Evolutionary conservation across 495 filamentous ascomycete genomes (phyloP).

Genomic region (Neurospora sp.): DNA sequence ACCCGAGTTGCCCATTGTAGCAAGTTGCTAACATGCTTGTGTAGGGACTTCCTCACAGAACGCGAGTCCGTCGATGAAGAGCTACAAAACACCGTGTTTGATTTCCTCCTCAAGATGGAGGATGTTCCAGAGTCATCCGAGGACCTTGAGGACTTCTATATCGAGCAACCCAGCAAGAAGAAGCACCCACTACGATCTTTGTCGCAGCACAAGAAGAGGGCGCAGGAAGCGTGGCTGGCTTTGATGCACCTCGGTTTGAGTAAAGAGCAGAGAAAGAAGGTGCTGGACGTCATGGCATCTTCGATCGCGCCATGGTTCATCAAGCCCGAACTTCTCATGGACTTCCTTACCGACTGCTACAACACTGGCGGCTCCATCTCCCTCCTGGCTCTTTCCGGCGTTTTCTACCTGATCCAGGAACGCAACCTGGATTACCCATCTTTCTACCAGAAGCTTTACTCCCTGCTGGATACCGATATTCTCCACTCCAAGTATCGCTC

Average conservation of each 20-base stretch:
- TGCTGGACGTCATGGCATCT: slow-evolving; percentile 61
- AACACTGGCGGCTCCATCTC: slow-evolving; percentile 75
- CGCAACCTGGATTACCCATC: slow-evolving; percentile 92
- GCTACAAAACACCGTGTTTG: slow-evolving; percentile 44
- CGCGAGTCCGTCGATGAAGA: slow-evolving; percentile 27
- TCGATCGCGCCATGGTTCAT: slow-evolving; percentile 81
- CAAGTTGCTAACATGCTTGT: slow-evolving; percentile 7
- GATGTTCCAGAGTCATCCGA: slow-evolving; percentile 49
- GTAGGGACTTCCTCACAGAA: slow-evolving; percentile 28
- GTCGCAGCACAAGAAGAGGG: slow-evolving; percentile 56
- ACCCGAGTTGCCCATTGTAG: not conserved
- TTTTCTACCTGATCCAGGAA: slow-evolving; percentile 89
- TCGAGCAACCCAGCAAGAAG: slow-evolving; percentile 39
- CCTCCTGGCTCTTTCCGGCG: slow-evolving; percentile 78
- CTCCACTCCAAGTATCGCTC: slow-evolving; percentile 91
- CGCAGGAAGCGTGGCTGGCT: slow-evolving; percentile 76
- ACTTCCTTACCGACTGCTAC: slow-evolving; percentile 91
- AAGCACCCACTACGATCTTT: slow-evolving; percentile 43
- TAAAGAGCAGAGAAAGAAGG: slow-evolving; percentile 64
- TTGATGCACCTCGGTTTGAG: slow-evolving; percentile 57
- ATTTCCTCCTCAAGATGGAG: slow-evolving; percentile 55
- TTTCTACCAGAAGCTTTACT: slow-evolving; percentile 92
- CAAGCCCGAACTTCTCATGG: slow-evolving; percentile 82
- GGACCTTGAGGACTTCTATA: slow-evolving; percentile 57
- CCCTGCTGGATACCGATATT: slow-evolving; percentile 70